phyloP scores from a whole-genome alignment of 2,329 filamentous ascomycete species.

The Metarhizium guizhouense region DNA sequence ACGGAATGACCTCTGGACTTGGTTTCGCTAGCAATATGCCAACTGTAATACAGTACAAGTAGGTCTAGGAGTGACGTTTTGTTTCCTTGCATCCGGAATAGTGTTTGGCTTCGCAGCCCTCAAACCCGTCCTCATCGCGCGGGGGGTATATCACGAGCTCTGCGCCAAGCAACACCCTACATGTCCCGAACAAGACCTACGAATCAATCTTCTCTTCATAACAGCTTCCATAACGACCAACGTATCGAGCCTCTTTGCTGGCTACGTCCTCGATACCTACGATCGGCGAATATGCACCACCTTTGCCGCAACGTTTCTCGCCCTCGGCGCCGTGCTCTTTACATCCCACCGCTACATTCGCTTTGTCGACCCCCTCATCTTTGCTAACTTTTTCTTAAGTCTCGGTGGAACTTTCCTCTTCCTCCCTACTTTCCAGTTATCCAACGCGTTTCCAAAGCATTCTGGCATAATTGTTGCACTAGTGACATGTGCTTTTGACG shows the following conservation, averaged over 20 bases:
- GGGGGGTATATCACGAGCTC: constrained; percentile 59
- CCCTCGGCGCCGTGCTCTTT: constrained; percentile 39
- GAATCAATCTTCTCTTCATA: constrained; percentile 83
- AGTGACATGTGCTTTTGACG: constrained; percentile 68
- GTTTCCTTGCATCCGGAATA: constrained; percentile 66
- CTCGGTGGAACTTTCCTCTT: neutral
- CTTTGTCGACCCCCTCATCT: neutral
- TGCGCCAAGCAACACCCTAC: constrained; percentile 24
- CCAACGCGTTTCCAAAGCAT: neutral
- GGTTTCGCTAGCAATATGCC: neutral
- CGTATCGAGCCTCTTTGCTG: constrained; percentile 62
- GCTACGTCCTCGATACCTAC: constrained; percentile 71
- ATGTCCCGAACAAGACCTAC: constrained; percentile 41
- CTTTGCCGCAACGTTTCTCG: constrained; percentile 59
- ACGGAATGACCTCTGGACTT: neutral
- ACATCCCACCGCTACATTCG: neutral
- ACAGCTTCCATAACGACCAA: constrained; percentile 66
- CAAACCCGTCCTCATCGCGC: constrained; percentile 68
- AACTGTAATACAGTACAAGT: constrained; percentile 50
- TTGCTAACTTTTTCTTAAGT: neutral
- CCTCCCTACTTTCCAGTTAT: neutral
- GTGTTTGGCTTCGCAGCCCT: constrained; percentile 79
- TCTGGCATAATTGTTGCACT: constrained; percentile 52
- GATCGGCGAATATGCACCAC: constrained; percentile 70
- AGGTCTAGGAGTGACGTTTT: constrained; percentile 58